Conservation (phyloP, 176 grass and related monocot genomes). For the Bolboschoenus planiculmis region DNA sequence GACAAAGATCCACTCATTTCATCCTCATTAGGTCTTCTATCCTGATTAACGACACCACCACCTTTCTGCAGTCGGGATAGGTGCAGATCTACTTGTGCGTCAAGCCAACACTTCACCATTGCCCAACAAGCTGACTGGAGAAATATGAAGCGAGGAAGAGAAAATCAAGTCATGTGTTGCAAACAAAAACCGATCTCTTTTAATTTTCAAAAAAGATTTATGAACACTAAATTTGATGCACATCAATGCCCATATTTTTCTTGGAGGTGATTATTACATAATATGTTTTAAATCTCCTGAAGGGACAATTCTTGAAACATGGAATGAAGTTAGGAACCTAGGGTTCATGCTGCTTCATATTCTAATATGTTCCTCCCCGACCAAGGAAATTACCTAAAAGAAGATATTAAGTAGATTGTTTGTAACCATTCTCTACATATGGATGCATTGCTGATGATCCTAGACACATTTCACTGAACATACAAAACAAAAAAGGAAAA, state of each 20-base stretch:
- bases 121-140: slow-evolving; percentile 94
- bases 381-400: neutral
- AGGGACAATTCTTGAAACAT: neutral
- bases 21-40: slow-evolving; percentile 63
- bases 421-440: slow-evolving; percentile 3
- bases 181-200: neutral
- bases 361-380: neutral
- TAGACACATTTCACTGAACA: neutral
- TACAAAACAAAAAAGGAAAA: neutral
- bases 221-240: neutral
- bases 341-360: neutral
- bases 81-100: slow-evolving; percentile 80
- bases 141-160: slow-evolving; percentile 18
- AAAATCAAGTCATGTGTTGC: neutral
- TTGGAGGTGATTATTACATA: neutral
- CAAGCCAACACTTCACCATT: slow-evolving; percentile 89
- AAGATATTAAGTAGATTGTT: neutral
- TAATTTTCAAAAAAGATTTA: neutral
- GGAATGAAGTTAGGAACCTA: neutral
- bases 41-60: slow-evolving; percentile 31
- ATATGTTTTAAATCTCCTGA: neutral
- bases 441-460: neutral
- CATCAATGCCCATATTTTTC: neutral
- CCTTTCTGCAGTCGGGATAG: slow-evolving; percentile 64
- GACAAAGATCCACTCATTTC: slow-evolving; percentile 65